Percentiles rank a stretch among this genome's conserved stretches.
Conservation (phyloP, 768 basidiomycete genomes). For the Russula compacta region DNA sequence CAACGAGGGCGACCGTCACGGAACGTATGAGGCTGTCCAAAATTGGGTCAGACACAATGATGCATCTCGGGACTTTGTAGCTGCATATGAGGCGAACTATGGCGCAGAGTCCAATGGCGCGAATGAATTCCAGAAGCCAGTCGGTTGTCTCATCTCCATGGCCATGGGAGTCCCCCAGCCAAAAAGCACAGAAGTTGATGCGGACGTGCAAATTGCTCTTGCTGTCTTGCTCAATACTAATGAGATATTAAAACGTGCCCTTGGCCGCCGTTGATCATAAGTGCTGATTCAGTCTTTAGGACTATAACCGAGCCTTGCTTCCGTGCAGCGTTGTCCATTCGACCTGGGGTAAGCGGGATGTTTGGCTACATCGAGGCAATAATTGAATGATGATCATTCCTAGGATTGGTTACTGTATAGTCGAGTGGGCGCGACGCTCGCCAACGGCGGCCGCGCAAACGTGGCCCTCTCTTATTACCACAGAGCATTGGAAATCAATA, state of each 20-base stretch:
- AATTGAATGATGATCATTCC: neutral
- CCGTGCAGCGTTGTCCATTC: slow-evolving; percentile 71
- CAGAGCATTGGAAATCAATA: slow-evolving; percentile 79
- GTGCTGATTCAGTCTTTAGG: slow-evolving; percentile 35
- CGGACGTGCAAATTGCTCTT: slow-evolving; percentile 91
- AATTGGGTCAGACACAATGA: slow-evolving; percentile 69
- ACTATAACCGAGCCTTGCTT: slow-evolving; percentile 91
- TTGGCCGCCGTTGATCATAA: neutral
- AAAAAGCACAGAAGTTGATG: slow-evolving; percentile 57
- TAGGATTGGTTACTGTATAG: slow-evolving; percentile 93
- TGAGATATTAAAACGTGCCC: slow-evolving; percentile 43
- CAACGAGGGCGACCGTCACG: slow-evolving; percentile 71
- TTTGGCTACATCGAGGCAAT: neutral
- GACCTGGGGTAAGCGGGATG: slow-evolving; percentile 65
- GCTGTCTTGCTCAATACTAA: slow-evolving; percentile 88
- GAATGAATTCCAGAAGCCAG: slow-evolving; percentile 45
- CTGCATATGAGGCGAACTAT: slow-evolving; percentile 27
- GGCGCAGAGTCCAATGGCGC: slow-evolving; percentile 24
- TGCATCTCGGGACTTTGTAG: slow-evolving; percentile 42
- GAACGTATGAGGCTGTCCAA: slow-evolving; percentile 73
- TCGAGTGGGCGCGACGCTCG: slow-evolving; percentile 88
- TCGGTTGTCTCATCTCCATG: slow-evolving; percentile 75
- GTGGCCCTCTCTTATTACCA: slow-evolving; percentile 85
- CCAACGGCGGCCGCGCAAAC: slow-evolving; percentile 72
- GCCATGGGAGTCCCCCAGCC: slow-evolving; percentile 45